phyloP scores from a whole-genome alignment of 805 yeast genomes.

The Millerago galiae region DNA sequence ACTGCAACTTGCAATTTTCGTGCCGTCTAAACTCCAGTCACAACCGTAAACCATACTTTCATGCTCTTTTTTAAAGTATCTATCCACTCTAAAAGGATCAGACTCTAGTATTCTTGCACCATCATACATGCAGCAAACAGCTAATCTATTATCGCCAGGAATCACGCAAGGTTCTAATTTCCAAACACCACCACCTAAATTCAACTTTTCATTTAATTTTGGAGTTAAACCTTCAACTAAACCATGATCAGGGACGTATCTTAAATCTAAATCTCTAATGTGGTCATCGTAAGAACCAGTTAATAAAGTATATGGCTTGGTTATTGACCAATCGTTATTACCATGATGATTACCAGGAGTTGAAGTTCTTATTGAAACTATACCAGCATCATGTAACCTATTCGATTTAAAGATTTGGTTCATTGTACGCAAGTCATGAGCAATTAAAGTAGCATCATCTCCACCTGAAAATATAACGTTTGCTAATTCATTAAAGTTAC shows the following conservation, averaged over 20 bases:
- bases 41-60: conserved; percentile 96
- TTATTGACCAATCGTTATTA: conserved; percentile 34
- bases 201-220: conserved; percentile 32
- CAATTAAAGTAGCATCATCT: conserved; percentile 72
- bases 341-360: conserved; percentile 31
- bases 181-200: conserved; percentile 96
- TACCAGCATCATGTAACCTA: conserved; percentile 84
- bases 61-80: conserved; percentile 61
- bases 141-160: conserved; percentile 37
- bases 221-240: conserved; percentile 49
- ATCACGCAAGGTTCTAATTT: conserved; percentile 61
- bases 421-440: conserved; percentile 54
- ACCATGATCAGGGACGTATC: conserved; percentile 40
- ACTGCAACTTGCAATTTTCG: conserved; percentile 70
- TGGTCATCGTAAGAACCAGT: conserved; percentile 93
- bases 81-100: conserved; percentile 27
- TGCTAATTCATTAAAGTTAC: conserved; percentile 43
- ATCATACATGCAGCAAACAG: conserved; percentile 92
- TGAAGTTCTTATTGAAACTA: conserved; percentile 68
- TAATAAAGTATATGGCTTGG: conserved; percentile 48
- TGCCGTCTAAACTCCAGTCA: conserved; percentile 60
- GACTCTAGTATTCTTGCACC: conserved; percentile 70
- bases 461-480: conserved; percentile 80
- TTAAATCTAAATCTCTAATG: conserved; percentile 60
- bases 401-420: conserved; percentile 29